These are phyloP conservation scores for Yarrowia hollandica DNA, from an alignment of 805 yeast genomes.

Conservation along the genomic window DNA sequence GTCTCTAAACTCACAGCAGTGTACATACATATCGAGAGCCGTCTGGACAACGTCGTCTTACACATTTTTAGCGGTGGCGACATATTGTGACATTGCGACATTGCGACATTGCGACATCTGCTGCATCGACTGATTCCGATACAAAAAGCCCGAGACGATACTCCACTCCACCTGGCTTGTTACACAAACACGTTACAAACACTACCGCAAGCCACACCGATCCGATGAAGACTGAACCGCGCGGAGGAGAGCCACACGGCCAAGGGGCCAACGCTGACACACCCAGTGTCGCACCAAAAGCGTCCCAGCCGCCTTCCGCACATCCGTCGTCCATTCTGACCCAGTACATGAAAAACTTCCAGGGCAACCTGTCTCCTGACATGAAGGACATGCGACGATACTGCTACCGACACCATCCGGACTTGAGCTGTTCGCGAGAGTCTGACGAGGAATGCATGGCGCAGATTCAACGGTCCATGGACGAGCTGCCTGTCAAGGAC, in stretches of 20 bases:
- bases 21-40: too few relatives aligned
- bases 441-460: constrained; percentile 66
- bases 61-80: too few relatives aligned
- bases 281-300: background rate
- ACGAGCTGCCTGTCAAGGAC: constrained; percentile 57
- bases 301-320: constrained; percentile 15
- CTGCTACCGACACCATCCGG: constrained; percentile 94
- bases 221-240: constrained; percentile 2
- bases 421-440: constrained; percentile 67
- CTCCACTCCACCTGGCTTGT: too few relatives aligned
- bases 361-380: constrained; percentile 26
- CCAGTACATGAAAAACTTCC: constrained; percentile 27
- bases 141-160: too few relatives aligned
- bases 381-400: constrained; percentile 41
- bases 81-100: too few relatives aligned
- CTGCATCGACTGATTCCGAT: background rate
- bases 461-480: constrained; percentile 54
- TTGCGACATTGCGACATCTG: background rate
- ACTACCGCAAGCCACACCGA: constrained; percentile 13
- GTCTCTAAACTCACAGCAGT: too few relatives aligned
- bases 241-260: background rate
- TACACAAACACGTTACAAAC: background rate
- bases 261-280: background rate
- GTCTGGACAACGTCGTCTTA: too few relatives aligned
- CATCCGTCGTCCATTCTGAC: constrained; percentile 26